These are phyloP conservation scores for Amaranthus cruentus DNA, from an alignment of 148 eudicot species.

Conservation along the genomic window DNA sequence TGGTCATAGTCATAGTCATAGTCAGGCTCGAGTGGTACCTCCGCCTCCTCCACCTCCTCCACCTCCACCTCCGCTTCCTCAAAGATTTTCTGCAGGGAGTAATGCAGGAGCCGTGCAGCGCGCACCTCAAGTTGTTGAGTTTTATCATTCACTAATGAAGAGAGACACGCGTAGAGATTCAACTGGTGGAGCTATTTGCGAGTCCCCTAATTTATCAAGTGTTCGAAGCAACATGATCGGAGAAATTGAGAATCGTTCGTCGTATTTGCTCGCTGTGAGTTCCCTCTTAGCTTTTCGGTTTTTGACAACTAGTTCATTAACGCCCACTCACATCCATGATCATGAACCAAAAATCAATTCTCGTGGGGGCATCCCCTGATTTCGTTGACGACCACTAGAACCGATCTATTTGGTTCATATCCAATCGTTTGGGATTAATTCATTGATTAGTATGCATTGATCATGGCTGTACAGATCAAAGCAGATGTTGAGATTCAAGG, in stretches of 20 bases:
- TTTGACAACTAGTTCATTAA: too few species aligned
- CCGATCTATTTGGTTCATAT: too few species aligned
- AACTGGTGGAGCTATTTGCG: slow-evolving; percentile 40
- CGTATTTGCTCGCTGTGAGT: slow-evolving; percentile 83
- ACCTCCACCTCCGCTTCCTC: slow-evolving; percentile 72
- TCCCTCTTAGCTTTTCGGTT: slow-evolving; percentile 2
- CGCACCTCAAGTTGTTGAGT: slow-evolving; percentile 86
- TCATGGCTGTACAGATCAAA: slow-evolving; percentile 46
- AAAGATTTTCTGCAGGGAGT: slow-evolving; percentile 33
- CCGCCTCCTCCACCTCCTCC: slow-evolving; percentile 64
- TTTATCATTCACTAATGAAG: slow-evolving; percentile 85
- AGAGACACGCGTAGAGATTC: slow-evolving; percentile 74
- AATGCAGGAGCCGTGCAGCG: slow-evolving; percentile 53
- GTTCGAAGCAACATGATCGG: slow-evolving; percentile 79
- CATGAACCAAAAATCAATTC: too few species aligned
- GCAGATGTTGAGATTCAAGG: slow-evolving; percentile 91
- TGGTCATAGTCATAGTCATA: slow-evolving; percentile 26
- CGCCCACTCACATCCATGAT: too few species aligned
- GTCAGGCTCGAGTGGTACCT: slow-evolving; percentile 42
- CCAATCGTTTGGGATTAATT: too few species aligned
- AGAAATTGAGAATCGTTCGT: slow-evolving; percentile 80
- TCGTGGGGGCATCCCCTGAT: too few species aligned
- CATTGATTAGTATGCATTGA: too few species aligned
- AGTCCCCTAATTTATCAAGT: slow-evolving; percentile 47
- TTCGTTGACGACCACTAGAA: too few species aligned